A percentile compares a stretch with the other conserved stretches of the same genome.
These are phyloP conservation scores for Odonthalia washingtoniensis DNA, from an alignment of 31 red algal species.

Conservation along the genomic window DNA sequence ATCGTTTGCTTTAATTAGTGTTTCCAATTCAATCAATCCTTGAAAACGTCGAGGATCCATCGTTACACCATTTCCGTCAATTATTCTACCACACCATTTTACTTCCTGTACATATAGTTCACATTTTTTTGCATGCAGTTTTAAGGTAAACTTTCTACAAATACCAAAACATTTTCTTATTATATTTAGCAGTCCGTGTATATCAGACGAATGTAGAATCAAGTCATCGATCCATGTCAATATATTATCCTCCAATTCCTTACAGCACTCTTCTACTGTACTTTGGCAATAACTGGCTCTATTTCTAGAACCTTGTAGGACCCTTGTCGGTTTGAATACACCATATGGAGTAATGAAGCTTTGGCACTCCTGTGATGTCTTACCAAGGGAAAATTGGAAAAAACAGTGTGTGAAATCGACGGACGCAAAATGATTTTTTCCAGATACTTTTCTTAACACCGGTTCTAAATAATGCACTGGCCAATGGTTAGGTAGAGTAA, in stretches of 20 bases:
- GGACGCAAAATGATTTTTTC: slow-evolving; percentile 20
- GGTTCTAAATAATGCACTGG: slow-evolving; percentile 38
- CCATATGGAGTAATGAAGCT: neutral
- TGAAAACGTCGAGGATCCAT: slow-evolving; percentile 22
- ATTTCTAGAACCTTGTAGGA: slow-evolving; percentile 15
- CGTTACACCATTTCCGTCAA: neutral
- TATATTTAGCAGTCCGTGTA: neutral
- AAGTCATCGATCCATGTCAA: slow-evolving; percentile 38
- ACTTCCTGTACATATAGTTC: neutral
- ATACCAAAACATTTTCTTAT: neutral
- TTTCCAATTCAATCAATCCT: neutral
- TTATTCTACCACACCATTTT: slow-evolving; percentile 20
- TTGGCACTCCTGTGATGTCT: slow-evolving; percentile 29
- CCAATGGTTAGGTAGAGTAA: slow-evolving; percentile 7
- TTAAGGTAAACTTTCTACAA: neutral
- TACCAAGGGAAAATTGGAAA: slow-evolving; percentile 16
- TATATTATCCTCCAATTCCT: neutral
- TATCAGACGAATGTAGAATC: neutral
- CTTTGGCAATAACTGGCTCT: slow-evolving; percentile 4
- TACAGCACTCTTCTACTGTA: neutral
- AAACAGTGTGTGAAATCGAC: slow-evolving; percentile 31
- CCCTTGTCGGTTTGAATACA: neutral
- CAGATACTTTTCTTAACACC: slow-evolving; percentile 6
- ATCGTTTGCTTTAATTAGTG: neutral
- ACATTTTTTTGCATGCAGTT: slow-evolving; percentile 30